phyloP scores from a whole-genome alignment of 768 basidiomycete species.

The Panaeolus cyanescens region DNA sequence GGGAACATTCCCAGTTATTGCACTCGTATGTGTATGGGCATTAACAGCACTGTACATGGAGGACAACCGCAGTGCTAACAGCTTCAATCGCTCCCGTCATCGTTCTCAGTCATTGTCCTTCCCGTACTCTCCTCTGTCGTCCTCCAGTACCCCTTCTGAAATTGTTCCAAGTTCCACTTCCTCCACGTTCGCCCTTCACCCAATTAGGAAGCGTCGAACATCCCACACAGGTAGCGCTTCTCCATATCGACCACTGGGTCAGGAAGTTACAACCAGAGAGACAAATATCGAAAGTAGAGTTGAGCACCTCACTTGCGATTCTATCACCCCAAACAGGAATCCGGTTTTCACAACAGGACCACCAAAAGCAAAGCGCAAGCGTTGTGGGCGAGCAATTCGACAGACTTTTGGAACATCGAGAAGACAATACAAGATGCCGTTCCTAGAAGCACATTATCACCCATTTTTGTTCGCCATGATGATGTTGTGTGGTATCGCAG shows the following conservation, averaged over 20 bases:
- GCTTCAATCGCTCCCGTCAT: constrained; percentile 1
- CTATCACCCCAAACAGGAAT: neutral
- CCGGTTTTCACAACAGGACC: neutral
- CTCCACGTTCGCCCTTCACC: neutral
- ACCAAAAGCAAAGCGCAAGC: neutral
- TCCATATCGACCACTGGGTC: neutral
- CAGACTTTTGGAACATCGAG: neutral
- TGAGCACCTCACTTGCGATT: neutral
- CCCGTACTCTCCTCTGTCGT: neutral
- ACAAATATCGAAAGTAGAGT: neutral
- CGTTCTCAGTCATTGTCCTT: neutral
- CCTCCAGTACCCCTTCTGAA: neutral
- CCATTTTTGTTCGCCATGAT: constrained; percentile 67
- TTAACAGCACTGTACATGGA: neutral
- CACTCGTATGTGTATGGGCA: neutral
- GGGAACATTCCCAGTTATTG: neutral
- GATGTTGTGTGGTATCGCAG: constrained; percentile 65
- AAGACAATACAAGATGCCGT: neutral
- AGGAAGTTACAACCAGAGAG: neutral
- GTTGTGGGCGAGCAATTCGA: neutral
- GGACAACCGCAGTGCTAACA: neutral
- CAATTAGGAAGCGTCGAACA: neutral
- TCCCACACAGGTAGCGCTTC: neutral
- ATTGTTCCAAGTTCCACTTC: neutral
- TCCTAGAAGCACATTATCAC: constrained; percentile 50